Evolutionary conservation across 2,329 filamentous ascomycete species (phyloP).

Genomic region (Epichloe scottii): DNA sequence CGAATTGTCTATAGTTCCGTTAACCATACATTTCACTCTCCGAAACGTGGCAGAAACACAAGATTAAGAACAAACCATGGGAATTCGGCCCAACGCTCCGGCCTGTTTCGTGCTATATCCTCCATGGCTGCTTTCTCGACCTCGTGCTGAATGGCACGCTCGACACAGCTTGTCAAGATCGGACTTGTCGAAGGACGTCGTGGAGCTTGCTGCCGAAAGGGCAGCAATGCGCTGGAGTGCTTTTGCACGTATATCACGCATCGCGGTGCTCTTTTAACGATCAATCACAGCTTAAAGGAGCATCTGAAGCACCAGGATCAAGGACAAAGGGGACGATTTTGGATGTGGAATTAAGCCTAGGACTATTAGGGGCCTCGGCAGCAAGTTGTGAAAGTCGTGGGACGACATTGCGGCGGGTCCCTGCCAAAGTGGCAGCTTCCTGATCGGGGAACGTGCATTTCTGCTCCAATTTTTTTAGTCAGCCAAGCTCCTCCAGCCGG

Average conservation of each 20-base stretch:
- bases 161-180: conserved; percentile 51
- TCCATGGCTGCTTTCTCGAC: conserved; percentile 36
- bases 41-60: not conserved
- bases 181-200: conserved; percentile 44
- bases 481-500: conserved; percentile 22
- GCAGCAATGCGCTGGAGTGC: conserved; percentile 54
- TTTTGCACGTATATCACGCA: conserved; percentile 45
- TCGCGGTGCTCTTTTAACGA: conserved; percentile 23
- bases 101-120: conserved; percentile 23
- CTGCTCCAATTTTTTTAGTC: conserved; percentile 23
- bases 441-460: not conserved
- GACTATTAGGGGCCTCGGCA: not conserved
- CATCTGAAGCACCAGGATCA: not conserved
- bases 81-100: conserved; percentile 37
- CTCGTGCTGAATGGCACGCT: conserved; percentile 37
- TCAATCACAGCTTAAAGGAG: not conserved
- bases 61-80: conserved; percentile 38
- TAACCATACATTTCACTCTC: conserved; percentile 4
- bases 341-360: not conserved
- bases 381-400: not conserved
- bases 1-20: conserved; percentile 52
- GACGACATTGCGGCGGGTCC: not conserved
- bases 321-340: not conserved
- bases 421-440: not conserved
- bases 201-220: conserved; percentile 43